A percentile compares a stretch with the other conserved stretches of the same genome.
Conservation (phyloP, 2,329 filamentous ascomycete species). For the Colletotrichum magnum region DNA sequence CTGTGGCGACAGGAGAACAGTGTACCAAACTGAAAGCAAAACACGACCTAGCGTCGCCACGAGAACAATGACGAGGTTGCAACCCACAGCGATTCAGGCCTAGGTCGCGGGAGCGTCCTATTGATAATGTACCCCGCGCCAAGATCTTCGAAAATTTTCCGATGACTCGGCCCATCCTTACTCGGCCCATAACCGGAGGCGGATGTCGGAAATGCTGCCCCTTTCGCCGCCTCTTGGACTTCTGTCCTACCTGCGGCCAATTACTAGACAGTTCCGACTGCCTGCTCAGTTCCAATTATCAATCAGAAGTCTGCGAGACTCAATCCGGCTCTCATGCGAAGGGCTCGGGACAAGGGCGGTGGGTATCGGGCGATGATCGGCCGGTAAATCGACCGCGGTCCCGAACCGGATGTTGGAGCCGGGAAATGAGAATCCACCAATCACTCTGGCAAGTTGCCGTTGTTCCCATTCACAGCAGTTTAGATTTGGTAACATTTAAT, state of each 20-base stretch:
- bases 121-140: constrained; percentile 17
- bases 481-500: too few relatives aligned
- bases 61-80: not conserved
- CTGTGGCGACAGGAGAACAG: not conserved
- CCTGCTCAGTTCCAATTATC: not conserved
- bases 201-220: not conserved
- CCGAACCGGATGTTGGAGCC: not conserved
- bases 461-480: too few relatives aligned
- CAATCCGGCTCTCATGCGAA: too few relatives aligned
- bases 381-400: not conserved
- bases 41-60: not conserved
- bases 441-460: not conserved
- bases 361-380: constrained; percentile 21
- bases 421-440: constrained; percentile 28
- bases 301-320: not conserved
- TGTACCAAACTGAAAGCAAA: not conserved
- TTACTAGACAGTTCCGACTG: not conserved
- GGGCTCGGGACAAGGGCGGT: not conserved
- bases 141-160: constrained; percentile 6
- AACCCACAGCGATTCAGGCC: not conserved
- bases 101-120: not conserved
- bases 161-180: constrained; percentile 11
- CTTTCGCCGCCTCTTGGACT: too few relatives aligned
- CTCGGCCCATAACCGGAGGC: not conserved
- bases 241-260: not conserved